phyloP scores from a whole-genome alignment of 2,329 filamentous ascomycete species.

The Ophiostoma perfectum region DNA sequence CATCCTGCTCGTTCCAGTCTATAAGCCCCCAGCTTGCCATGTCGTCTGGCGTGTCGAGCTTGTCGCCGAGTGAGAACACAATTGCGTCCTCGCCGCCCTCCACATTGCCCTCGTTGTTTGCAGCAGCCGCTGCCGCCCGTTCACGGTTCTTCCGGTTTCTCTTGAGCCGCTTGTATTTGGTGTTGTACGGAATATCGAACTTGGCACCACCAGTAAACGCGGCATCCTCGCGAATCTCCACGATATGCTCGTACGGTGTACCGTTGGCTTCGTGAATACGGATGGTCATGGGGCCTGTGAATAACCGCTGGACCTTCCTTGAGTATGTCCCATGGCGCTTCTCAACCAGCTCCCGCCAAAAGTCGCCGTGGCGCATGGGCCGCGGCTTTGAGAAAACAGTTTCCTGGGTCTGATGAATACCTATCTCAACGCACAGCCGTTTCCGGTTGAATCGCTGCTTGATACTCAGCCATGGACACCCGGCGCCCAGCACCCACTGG shows the following conservation, averaged over 20 bases:
- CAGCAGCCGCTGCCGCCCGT: conserved; percentile 59
- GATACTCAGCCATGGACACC: conserved; percentile 82
- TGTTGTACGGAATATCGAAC: conserved; percentile 96
- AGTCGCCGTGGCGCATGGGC: conserved; percentile 63
- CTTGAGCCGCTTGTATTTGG: conserved; percentile 97
- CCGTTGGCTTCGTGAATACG: conserved; percentile 97
- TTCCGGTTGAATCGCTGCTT: conserved; percentile 96
- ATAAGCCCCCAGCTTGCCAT: conserved; percentile 74
- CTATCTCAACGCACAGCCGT: conserved; percentile 87
- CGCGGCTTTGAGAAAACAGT: conserved; percentile 49
- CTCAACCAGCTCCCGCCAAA: conserved; percentile 81
- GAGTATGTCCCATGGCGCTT: conserved; percentile 63
- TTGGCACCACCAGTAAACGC: conserved; percentile 55
- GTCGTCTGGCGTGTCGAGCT: conserved; percentile 77
- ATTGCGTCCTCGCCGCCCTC: conserved; percentile 66
- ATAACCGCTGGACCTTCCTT: conserved; percentile 54
- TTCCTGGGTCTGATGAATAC: conserved; percentile 69
- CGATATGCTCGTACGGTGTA: conserved; percentile 95
- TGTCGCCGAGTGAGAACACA: conserved; percentile 80
- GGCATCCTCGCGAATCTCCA: conserved; percentile 83
- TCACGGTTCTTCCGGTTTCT: conserved; percentile 78
- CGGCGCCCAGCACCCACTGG: conserved; percentile 85
- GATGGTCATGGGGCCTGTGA: conserved; percentile 95
- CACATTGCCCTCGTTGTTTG: conserved; percentile 36
- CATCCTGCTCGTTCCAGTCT: conserved; percentile 86